Evolutionary conservation across 2,329 filamentous ascomycete species (phyloP).

Genomic region (Colletotrichum scovillei): DNA sequence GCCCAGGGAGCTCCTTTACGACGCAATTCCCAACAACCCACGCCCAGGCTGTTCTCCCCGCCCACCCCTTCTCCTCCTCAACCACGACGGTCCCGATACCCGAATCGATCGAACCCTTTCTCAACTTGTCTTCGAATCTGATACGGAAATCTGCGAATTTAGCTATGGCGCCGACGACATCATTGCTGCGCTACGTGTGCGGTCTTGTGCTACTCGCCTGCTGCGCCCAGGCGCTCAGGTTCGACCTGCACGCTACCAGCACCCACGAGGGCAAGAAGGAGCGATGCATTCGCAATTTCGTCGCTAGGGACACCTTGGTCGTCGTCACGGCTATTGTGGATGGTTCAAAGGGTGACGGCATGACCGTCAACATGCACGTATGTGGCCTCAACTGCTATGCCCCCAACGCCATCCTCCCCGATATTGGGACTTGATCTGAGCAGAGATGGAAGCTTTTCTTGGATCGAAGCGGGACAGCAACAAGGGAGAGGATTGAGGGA

Average conservation of each 20-base stretch:
- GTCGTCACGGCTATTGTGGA: conserved; percentile 92
- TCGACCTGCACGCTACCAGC: conserved; percentile 83
- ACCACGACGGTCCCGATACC: not conserved
- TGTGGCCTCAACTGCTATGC: conserved; percentile 43
- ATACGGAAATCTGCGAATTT: not conserved
- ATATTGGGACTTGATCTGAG: not conserved
- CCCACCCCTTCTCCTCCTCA: conserved; percentile 56
- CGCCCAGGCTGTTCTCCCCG: conserved; percentile 2
- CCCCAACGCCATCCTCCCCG: not conserved
- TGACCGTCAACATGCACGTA: conserved; percentile 94
- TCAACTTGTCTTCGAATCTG: not conserved
- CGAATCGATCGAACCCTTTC: not conserved
- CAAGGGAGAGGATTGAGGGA: not conserved
- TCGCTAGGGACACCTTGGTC: conserved; percentile 89
- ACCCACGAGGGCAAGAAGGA: conserved; percentile 74
- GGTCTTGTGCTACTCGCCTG: conserved; percentile 67
- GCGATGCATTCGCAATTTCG: conserved; percentile 97
- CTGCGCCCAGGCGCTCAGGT: conserved; percentile 81
- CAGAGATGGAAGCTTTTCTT: not conserved
- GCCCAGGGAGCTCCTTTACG: conserved; percentile 30
- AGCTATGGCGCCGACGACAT: conserved; percentile 61
- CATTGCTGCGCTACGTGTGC: conserved; percentile 69
- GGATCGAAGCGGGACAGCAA: not conserved
- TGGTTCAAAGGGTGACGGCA: conserved; percentile 90
- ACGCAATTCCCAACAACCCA: conserved; percentile 16